Percentiles rank a stretch among this genome's conserved stretches.
phyloP scores from a whole-genome alignment of 1,284 basidiomycete genomes.

The Porogramme epimiltina region DNA sequence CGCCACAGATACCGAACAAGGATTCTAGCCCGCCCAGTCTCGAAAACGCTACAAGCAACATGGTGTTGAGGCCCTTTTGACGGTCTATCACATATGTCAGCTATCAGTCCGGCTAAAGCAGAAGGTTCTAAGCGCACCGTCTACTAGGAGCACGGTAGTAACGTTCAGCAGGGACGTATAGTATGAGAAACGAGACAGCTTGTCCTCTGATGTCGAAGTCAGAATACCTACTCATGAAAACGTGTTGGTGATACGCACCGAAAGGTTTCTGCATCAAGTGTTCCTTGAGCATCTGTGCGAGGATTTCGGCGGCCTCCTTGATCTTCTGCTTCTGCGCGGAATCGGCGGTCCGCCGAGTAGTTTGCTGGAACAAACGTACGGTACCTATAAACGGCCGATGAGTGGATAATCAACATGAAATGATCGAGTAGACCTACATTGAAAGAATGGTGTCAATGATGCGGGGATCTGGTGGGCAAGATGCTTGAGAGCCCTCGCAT shows the following conservation, averaged over 20 bases:
- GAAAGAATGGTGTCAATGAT: conserved; percentile 84
- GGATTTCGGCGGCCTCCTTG: conserved; percentile 60
- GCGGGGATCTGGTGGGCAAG: conserved; percentile 81
- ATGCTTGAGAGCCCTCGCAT: conserved; percentile 81
- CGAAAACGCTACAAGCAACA: conserved; percentile 78
- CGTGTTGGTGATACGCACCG: conserved; percentile 40
- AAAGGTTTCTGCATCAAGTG: conserved; percentile 65
- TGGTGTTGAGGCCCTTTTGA: conserved; percentile 79
- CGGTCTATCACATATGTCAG: conserved; percentile 55
- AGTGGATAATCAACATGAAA: not conserved
- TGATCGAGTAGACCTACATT: conserved; percentile 54
- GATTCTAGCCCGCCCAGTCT: conserved; percentile 73
- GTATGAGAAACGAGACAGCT: conserved; percentile 59
- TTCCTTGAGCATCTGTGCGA: conserved; percentile 76
- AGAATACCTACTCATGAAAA: conserved; percentile 3
- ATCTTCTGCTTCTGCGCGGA: conserved; percentile 80
- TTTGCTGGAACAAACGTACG: conserved; percentile 80
- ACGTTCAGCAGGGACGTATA: conserved; percentile 81
- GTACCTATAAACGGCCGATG: conserved; percentile 53
- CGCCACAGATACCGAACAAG: conserved; percentile 62
- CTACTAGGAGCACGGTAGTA: conserved; percentile 76
- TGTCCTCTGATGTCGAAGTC: conserved; percentile 44
- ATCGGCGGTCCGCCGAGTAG: conserved; percentile 81
- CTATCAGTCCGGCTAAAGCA: not conserved
- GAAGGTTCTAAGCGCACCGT: conserved; percentile 56